A percentile compares a stretch with the other conserved stretches of the same genome.
phyloP scores from a whole-genome alignment of 257 asterid species.

The Przewalskia tangutica region DNA sequence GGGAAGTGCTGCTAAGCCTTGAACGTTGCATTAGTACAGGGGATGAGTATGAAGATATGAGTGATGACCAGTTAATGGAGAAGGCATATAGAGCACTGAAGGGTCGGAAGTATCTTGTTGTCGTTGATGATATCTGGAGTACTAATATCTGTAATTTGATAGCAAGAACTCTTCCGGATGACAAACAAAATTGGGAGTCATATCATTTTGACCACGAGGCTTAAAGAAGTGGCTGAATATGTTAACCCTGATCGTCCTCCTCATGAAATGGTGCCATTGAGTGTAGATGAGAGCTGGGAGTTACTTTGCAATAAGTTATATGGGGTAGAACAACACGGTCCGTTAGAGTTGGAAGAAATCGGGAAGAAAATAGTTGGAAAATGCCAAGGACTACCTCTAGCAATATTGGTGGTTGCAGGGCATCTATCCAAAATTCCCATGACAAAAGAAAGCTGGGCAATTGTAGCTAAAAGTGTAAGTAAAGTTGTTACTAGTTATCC shows the following conservation, averaged over 20 bases:
- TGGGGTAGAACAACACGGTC: not conserved
- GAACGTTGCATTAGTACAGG: too few relatives aligned
- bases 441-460: not conserved
- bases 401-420: not conserved
- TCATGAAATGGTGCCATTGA: not conserved
- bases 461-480: not conserved
- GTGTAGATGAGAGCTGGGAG: conserved; percentile 2
- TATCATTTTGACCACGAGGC: not conserved
- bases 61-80: not conserved
- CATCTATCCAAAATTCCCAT: not conserved
- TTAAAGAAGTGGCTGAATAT: not conserved
- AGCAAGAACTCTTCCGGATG: not conserved
- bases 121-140: not conserved
- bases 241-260: not conserved
- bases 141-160: not conserved
- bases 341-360: not conserved
- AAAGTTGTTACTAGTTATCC: not conserved
- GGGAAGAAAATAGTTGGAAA: not conserved
- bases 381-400: too few relatives aligned
- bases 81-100: not conserved
- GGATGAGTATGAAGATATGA: not conserved
- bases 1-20: too few relatives aligned
- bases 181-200: not conserved
- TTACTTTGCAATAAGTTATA: not conserved
- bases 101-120: not conserved